Evolutionary conservation across 1,284 basidiomycete species (phyloP), one percentile per base, ranked within the genome.

Genomic region (Pseudozyma sp.): DNA sequence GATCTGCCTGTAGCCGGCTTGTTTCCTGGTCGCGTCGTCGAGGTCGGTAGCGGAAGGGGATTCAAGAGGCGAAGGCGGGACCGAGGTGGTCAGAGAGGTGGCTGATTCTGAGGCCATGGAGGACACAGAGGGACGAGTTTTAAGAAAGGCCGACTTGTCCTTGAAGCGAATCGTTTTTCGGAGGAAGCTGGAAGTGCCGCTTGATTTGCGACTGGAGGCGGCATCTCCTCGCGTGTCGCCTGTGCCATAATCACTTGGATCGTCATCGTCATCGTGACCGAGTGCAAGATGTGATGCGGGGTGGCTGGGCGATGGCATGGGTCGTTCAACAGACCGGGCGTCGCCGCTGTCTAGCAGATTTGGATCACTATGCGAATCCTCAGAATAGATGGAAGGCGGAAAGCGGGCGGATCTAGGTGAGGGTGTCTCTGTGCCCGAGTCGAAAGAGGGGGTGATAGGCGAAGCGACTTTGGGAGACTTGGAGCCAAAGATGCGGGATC

Each of bases 151-250:
- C 9, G 66, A 51, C 44, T 69, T 74, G 48, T 69, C 66, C 45
- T 66, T 68, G 58, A 69, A 74, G 16, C 66, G 71, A 13, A 74
- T 74, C 13, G 71, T 62, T 46, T 69, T 74, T 44, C 70, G 62
- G 5, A 74, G 59, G 34, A 68, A 58, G 43, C 58, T 54, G 13
- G 71, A 66, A 14, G 70, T 55, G 10, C 39, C 43, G 30, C 57
- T 68, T 9, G 65, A 61, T 34, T 73, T 73, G 44, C 61, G 56
- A 31, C 9, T 45, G 9, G 46, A 29, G 3, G 48, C 14, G 4
- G 37, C 14, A 14, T 37, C 44, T 5, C 51, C 46, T n/a, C 57
- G 57, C 13, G 24, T 7, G 11, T 57, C 63, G 14, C 24, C 34
- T 6, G 17, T 34, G 8, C 49, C 7, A 29, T 13, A n/a, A 0